These are phyloP conservation scores for Curvularia hawaiiensis DNA, from an alignment of 2,329 filamentous ascomycete genomes.

Conservation along the genomic window DNA sequence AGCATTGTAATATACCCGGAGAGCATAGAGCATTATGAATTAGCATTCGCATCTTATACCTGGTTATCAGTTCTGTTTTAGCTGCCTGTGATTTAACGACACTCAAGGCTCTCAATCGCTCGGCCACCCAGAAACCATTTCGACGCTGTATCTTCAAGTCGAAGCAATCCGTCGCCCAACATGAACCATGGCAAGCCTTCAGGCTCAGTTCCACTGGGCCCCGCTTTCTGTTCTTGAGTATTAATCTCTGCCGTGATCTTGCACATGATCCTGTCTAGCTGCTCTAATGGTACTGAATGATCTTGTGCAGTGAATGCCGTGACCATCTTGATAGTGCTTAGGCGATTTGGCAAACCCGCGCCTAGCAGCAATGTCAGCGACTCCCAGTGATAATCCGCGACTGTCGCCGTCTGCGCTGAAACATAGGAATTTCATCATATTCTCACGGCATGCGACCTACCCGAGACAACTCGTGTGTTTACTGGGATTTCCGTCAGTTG, in stretches of 20 bases:
- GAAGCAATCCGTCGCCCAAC: slow-evolving; percentile 38
- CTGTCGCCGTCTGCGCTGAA: neutral
- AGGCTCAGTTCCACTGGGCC: slow-evolving; percentile 7
- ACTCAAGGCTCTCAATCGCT: slow-evolving; percentile 46
- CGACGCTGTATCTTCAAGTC: slow-evolving; percentile 33
- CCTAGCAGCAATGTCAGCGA: slow-evolving; percentile 11
- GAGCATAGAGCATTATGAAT: slow-evolving; percentile 8
- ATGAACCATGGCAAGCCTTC: slow-evolving; percentile 35
- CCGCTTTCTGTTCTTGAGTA: slow-evolving; percentile 21
- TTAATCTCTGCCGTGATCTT: slow-evolving; percentile 21
- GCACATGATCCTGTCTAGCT: slow-evolving; percentile 26
- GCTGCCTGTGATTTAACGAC: slow-evolving; percentile 23
- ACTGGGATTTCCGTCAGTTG: slow-evolving; percentile 25
- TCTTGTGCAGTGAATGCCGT: slow-evolving; percentile 20
- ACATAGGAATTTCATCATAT: neutral
- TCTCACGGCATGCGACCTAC: slow-evolving; percentile 11
- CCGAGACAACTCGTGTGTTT: slow-evolving; percentile 16
- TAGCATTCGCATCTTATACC: neutral
- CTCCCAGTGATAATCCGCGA: neutral
- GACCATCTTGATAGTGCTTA: slow-evolving; percentile 25
- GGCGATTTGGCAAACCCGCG: slow-evolving; percentile 17
- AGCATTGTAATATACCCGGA: slow-evolving; percentile 24
- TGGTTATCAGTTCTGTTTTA: neutral
- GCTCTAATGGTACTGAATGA: slow-evolving; percentile 19
- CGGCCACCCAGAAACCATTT: slow-evolving; percentile 40